Evolutionary conservation across 306 rosid genomes (phyloP), one percentile per base, ranked within the genome.

Genomic region (Malus fusca): DNA sequence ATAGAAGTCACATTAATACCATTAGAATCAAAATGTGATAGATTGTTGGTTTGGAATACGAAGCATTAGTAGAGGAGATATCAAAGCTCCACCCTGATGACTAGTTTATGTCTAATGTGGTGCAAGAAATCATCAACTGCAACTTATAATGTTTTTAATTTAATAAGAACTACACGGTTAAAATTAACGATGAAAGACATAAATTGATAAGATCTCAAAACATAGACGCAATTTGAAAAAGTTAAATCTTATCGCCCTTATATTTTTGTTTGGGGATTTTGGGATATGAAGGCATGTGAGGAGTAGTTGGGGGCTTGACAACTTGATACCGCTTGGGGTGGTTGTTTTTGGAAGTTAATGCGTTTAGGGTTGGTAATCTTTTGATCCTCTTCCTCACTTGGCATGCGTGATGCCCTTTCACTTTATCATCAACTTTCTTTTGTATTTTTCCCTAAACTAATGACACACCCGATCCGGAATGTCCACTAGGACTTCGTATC

Each of bases 211-310:
- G 55, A 51, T 51, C 21, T 51, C 21, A 51, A 51, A 51, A 51
- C 8, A 15, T 51, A 5, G 3, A 51, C 0, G 2, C 21, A 48
- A 48, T 48, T 48, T 48, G 8, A 48, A 48, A 4, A 48, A 0
- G 18, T 51, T 15, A 51, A 51, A 51, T 51, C 21, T 15, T 51
- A 15, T 15, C 0, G 55, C 3, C 55, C 55, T 15, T 17, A 51
- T 2, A 51, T 51, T 51, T 51, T 51, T 51, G 1, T 2, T 51
- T 15, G 55, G 55, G 55, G 55, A 15, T 51, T 62, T 44, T 31
- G 53, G 43, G 8, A 19, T 26, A 18, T 2, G 51, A 28, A 30
- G 9, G 61, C 83, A 79, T 71, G 81, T 75, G 86, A 76, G 44
- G 72, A 73, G 55, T 52, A 33, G 30, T 72, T 61, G 66, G 30